Evolutionary conservation across 345 rosid genomes (phyloP), one percentile per base, ranked within the genome.

Genomic region (Laguncularia racemosa): DNA sequence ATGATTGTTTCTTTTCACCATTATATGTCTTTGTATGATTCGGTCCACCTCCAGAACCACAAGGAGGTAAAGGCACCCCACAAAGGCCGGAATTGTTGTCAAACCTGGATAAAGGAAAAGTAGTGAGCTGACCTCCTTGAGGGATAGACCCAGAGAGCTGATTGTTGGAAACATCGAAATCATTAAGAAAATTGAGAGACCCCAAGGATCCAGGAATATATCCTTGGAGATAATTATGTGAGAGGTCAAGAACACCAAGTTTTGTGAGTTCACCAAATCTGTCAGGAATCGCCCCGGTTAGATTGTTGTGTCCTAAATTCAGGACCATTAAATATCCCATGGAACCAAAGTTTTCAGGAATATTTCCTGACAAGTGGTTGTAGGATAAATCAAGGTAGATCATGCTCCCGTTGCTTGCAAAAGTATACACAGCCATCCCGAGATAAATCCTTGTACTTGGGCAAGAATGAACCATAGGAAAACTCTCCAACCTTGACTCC

Each of bases 51-150:
- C 81, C 74, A 7, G 86, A 73, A 61, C 71, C 76, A 70, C 98
- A 92, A 12, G 83, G 83, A 13, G 66, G 65, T 74, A 92, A 68
- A 21, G 98, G 98, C 43, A 86, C 69, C 18, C 98, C 98, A 21
- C 98, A 92, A 44, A 92, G 93, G 12, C 91, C 98, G 10, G 95
- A 82, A 77, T 92, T 92, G 71, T 92, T 92, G 47, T 81, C 96
- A 26, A 82, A 92, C 71, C 91, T 84, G 23, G 96, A 53, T 33
- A 82, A 57, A 1, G 86, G 98, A 74, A 92, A 92, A 16, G 98
- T 92, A 44, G 88, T 92, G 15, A 92, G 91, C 78, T 92, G 98
- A 65, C 89, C 96, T 48, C 98, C 98, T 13, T 83, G 78, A 61
- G 98, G 98, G 68, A 92, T 86, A 44, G 68, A 71, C 56, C 98